phyloP scores from a whole-genome alignment of 1,139 yeast species.

The Dujonia santamariae region DNA sequence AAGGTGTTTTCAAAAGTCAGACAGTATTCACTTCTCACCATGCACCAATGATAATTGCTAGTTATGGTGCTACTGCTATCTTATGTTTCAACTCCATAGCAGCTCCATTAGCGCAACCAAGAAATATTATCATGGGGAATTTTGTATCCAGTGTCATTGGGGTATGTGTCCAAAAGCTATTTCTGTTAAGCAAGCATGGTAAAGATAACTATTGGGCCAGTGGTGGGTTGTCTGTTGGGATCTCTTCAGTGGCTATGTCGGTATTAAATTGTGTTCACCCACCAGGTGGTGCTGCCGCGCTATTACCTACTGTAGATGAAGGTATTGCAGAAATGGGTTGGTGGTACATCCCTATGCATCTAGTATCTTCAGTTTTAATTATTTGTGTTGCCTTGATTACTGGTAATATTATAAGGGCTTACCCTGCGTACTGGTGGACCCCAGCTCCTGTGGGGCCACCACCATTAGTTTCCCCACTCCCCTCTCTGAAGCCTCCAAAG shows the following conservation, averaged over 20 bases:
- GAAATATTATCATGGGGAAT: constrained; percentile 59
- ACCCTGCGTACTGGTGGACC: constrained; percentile 68
- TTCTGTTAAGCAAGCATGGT: constrained; percentile 38
- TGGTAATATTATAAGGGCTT: constrained; percentile 52
- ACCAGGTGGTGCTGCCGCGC: constrained; percentile 73
- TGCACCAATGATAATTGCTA: constrained; percentile 58
- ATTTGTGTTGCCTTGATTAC: constrained; percentile 51
- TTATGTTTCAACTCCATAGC: constrained; percentile 54
- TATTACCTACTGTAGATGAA: constrained; percentile 54
- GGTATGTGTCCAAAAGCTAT: constrained; percentile 53
- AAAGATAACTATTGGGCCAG: constrained; percentile 52
- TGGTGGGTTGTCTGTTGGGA: constrained; percentile 59
- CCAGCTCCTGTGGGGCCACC: constrained; percentile 18
- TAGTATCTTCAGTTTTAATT: constrained; percentile 50
- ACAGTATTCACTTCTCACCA: constrained; percentile 44
- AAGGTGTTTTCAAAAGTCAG: constrained; percentile 48
- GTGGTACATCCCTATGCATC: constrained; percentile 63
- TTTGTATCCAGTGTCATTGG: constrained; percentile 54
- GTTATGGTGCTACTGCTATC: constrained; percentile 67
- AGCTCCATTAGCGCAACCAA: constrained; percentile 67
- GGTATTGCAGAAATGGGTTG: constrained; percentile 53
- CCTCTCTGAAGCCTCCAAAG: constrained; percentile 2
- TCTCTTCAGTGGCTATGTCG: constrained; percentile 57
- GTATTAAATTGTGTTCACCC: constrained; percentile 63
- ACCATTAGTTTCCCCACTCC: constrained; percentile 1